phyloP scores from a whole-genome alignment of 1,284 basidiomycete genomes.

The Ustilago trichophora region DNA sequence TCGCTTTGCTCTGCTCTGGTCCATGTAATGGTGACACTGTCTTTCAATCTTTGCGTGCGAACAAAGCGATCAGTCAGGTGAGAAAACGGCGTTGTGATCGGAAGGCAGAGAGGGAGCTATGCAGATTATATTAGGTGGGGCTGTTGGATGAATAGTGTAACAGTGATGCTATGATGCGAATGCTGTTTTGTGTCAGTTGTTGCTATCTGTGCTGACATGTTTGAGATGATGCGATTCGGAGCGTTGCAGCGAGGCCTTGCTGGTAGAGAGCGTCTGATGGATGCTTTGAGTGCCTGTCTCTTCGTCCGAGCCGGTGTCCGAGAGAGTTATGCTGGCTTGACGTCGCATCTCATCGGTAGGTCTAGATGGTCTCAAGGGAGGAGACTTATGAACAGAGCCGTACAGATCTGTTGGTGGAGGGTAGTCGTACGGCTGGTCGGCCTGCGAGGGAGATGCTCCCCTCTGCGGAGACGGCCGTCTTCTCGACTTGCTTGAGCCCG shows the following conservation, averaged over 20 bases:
- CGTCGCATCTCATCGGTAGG: conserved; percentile 32
- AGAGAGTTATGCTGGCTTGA: conserved; percentile 29
- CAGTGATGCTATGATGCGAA: background rate
- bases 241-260: conserved; percentile 17
- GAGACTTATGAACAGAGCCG: conserved; percentile 27
- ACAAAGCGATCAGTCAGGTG: no score
- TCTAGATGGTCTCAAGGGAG: conserved; percentile 8
- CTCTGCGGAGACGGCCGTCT: conserved; percentile 14
- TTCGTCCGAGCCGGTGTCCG: conserved; percentile 24
- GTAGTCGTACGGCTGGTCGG: conserved; percentile 32
- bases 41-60: background rate
- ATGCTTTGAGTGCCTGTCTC: conserved; percentile 3
- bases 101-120: background rate
- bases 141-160: background rate
- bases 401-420: conserved; percentile 22
- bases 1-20: no score
- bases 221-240: conserved; percentile 28
- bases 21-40: conserved; percentile 19
- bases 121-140: background rate
- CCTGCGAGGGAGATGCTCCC: background rate
- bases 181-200: background rate
- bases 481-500: conserved; percentile 10
- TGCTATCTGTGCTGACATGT: conserved; percentile 16
- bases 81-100: background rate
- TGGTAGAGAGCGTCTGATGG: conserved; percentile 6